Percentiles rank a stretch among this genome's conserved stretches.
Evolutionary conservation across 495 filamentous ascomycete genomes (phyloP).

Genomic region (Acidiella bohemica): DNA sequence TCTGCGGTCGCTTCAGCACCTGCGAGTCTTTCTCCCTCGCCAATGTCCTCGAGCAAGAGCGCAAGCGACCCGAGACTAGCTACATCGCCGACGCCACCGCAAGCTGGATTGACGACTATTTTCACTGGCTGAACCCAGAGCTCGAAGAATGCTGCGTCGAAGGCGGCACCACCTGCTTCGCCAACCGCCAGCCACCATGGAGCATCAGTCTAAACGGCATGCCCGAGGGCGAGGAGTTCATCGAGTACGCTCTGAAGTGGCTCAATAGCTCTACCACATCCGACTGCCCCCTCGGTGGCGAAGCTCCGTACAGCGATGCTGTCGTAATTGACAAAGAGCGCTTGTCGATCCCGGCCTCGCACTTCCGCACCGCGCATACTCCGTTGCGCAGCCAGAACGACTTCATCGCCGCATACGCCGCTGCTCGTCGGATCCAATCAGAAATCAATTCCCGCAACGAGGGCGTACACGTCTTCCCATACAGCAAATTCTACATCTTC

Average conservation of each 20-base stretch:
- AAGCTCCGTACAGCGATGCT: constrained; percentile 74
- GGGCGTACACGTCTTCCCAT: constrained; percentile 74
- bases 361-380: constrained; percentile 83
- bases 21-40: constrained; percentile 72
- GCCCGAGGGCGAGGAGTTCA: constrained; percentile 83
- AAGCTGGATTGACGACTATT: constrained; percentile 94
- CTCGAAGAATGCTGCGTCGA: constrained; percentile 64
- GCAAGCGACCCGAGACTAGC: constrained; percentile 76
- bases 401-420: constrained; percentile 80
- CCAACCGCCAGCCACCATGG: constrained; percentile 60
- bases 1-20: constrained; percentile 83
- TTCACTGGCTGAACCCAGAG: constrained; percentile 83
- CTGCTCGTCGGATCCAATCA: constrained; percentile 77
- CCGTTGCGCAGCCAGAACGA: constrained; percentile 79
- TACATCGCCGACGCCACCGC: constrained; percentile 87
- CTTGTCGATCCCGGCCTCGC: constrained; percentile 58
- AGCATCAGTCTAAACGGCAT: constrained; percentile 79
- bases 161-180: constrained; percentile 58
- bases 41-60: constrained; percentile 81
- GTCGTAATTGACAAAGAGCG: constrained; percentile 59
- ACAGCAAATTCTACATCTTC: constrained; percentile 95
- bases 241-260: constrained; percentile 73
- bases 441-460: constrained; percentile 50
- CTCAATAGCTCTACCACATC: constrained; percentile 63
- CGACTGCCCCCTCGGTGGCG: constrained; percentile 74